Evolutionary conservation across 2,329 filamentous ascomycete species (phyloP).

Genomic region (Penicillium sp.): DNA sequence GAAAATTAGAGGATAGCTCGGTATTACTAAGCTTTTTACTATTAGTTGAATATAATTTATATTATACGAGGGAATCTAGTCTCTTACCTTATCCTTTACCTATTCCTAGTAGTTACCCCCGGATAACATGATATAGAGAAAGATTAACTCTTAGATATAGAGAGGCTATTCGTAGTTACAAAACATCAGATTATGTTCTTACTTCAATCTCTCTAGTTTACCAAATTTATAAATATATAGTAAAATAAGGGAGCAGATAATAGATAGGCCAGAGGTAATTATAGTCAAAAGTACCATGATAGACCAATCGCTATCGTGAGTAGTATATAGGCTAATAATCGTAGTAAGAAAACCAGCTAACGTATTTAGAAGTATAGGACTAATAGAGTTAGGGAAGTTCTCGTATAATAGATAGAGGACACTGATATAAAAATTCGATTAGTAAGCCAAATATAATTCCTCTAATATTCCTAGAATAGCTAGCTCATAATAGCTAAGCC

Average conservation of each 20-base stretch:
- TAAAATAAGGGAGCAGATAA: constrained; percentile 23
- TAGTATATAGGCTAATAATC: constrained; percentile 51
- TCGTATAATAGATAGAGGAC: not conserved
- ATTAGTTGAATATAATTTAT: not conserved
- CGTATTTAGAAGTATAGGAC: constrained; percentile 46
- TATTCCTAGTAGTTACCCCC: too few species aligned
- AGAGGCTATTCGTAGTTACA: not conserved
- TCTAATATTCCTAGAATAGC: constrained; percentile 46
- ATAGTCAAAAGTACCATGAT: constrained; percentile 45
- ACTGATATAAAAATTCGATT: constrained; percentile 51
- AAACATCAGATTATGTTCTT: not conserved
- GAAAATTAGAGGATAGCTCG: not conserved
- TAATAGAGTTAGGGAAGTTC: constrained; percentile 13
- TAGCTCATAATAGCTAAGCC: constrained; percentile 44
- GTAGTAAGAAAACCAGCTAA: constrained; percentile 53
- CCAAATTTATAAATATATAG: constrained; percentile 41
- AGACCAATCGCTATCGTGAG: constrained; percentile 47
- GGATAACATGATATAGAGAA: not conserved
- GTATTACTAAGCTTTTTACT: not conserved
- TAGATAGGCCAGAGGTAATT: constrained; percentile 30
- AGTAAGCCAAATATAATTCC: constrained; percentile 57
- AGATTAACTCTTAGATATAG: not conserved
- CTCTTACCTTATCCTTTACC: too few species aligned
- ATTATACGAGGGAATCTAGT: too few species aligned
- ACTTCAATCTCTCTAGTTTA: constrained; percentile 33